Conservation (phyloP, 1,284 basidiomycete genomes). For the Sanguinoderma infundibulare region DNA sequence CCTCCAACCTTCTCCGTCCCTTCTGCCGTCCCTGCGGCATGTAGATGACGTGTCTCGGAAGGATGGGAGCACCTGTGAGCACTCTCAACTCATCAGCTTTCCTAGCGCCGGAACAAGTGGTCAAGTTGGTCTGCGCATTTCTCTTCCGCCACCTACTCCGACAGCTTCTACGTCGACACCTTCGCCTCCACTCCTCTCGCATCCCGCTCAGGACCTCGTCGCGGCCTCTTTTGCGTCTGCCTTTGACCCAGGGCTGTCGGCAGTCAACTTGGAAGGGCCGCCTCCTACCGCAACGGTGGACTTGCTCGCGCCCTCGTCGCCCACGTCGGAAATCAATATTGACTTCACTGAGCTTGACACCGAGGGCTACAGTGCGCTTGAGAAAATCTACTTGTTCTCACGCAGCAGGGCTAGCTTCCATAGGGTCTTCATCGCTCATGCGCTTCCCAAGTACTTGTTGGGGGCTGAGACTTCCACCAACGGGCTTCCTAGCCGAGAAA, state of each 20-base stretch:
- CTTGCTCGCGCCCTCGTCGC: conserved; percentile 11
- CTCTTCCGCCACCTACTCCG: conserved; percentile 29
- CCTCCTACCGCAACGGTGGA: conserved; percentile 17
- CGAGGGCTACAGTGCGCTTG: conserved; percentile 82
- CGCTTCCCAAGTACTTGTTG: conserved; percentile 54
- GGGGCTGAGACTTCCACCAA: conserved; percentile 45
- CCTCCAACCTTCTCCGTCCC: conserved; percentile 14
- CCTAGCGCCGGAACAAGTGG: conserved; percentile 16
- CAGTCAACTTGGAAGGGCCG: conserved; percentile 4
- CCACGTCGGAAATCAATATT: conserved; percentile 25
- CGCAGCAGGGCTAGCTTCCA: conserved; percentile 87
- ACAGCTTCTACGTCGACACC: conserved; percentile 29
- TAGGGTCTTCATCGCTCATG: conserved; percentile 83
- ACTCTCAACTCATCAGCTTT: conserved; percentile 9
- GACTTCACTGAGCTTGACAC: conserved; percentile 57
- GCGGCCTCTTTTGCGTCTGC: conserved; percentile 5
- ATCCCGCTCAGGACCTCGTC: conserved; percentile 11
- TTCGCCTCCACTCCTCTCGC: conserved; percentile 26
- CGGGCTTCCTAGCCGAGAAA: conserved; percentile 40
- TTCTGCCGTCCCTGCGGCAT: conserved; percentile 22
- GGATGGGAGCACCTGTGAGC: conserved; percentile 16
- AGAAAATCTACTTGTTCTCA: conserved; percentile 94
- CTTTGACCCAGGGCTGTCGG: conserved; percentile 5
- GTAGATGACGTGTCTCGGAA: conserved; percentile 15
- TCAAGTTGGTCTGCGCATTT: conserved; percentile 26